Base-by-base conservation (phyloP, 306 rosid genomes). In the Sicyos edulis region DNA sequence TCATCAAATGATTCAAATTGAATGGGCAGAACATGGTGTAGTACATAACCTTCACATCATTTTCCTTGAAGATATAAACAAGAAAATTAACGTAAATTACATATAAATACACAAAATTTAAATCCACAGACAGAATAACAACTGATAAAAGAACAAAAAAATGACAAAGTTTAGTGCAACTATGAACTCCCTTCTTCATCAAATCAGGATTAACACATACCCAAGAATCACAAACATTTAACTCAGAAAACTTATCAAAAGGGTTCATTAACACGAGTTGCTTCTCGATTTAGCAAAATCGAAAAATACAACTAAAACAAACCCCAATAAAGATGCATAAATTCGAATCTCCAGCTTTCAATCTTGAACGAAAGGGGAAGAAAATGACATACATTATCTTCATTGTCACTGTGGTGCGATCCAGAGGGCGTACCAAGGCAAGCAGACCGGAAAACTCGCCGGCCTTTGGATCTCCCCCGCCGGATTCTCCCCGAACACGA, bases 341-440 rank as follows among this genome's bases (percentile, higher is more conserved):
- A 60, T 26, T 37, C 16, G 1, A 37, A n/a, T n/a, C 37, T 2
- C 37, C 37, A 40, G 42, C 42, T 37, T 32, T 4, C 37, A 32
- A 32, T 32, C 37, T 32, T 32, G 37, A 32, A 32, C 4, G 37
- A 32, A 32, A 32, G 37, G 4, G 49, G 42, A 70, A n/a, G 10
- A 53, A 17, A 19, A 24, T 17, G 2, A 72, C 62, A n/a, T 76
- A 87, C 96, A 92, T 83, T 71, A 22, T 90, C 89, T 45, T 83
- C 96, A 83, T 87, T 80, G 72, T 86, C 90, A 78, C 82, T 54
- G 26, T 87, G 83, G 80, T 82, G 88, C 79, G 96, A 90, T 87
- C 96, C 86, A 81, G 98, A 90, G 15, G 87, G 32, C 29, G 83
- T 78, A 80, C 92, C 86, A 3, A 92, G 80, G 80, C 98, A 92